Percentiles rank a stretch among this genome's conserved stretches.
phyloP scores from a whole-genome alignment of 129 eudicot species.

The Arctium lappa region DNA sequence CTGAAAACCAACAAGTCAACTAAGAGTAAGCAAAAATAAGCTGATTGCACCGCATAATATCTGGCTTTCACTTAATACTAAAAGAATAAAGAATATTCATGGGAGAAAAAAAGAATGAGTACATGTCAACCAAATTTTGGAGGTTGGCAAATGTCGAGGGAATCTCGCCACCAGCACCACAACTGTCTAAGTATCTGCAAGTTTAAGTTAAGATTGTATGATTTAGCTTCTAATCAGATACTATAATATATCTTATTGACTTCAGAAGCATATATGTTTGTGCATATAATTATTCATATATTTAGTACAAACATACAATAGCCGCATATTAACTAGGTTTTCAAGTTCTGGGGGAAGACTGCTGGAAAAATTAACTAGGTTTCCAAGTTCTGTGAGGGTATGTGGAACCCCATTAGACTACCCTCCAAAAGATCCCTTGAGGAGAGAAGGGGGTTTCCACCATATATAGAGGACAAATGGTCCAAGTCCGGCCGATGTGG shows the following conservation, averaged over 20 bases:
- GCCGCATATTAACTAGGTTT: slow-evolving; percentile 35
- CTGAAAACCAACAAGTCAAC: slow-evolving; percentile 41
- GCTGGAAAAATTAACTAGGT: no score
- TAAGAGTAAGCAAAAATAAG: background rate
- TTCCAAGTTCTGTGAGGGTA: no score
- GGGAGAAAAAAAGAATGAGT: slow-evolving; percentile 15
- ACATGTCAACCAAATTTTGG: slow-evolving; percentile 39
- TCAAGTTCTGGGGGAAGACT: slow-evolving; percentile 61
- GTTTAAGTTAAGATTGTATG: slow-evolving; percentile 1
- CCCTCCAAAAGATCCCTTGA: no score
- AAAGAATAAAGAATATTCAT: background rate
- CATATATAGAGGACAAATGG: background rate
- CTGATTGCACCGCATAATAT: background rate
- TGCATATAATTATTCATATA: background rate
- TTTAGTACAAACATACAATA: slow-evolving; percentile 35
- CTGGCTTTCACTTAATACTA: background rate
- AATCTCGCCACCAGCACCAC: slow-evolving; percentile 62
- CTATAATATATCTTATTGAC: background rate
- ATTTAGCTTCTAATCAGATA: slow-evolving; percentile 9
- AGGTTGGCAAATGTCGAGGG: slow-evolving; percentile 62
- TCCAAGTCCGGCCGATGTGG: background rate
- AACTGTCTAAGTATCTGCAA: slow-evolving; percentile 60
- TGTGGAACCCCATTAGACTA: no score
- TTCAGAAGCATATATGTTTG: background rate
- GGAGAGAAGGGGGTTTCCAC: no score